A percentile compares a stretch with the other conserved stretches of the same genome.
These are phyloP conservation scores for Hypoxylon sp. DNA, from an alignment of 2,329 filamentous ascomycete species.

Conservation along the genomic window DNA sequence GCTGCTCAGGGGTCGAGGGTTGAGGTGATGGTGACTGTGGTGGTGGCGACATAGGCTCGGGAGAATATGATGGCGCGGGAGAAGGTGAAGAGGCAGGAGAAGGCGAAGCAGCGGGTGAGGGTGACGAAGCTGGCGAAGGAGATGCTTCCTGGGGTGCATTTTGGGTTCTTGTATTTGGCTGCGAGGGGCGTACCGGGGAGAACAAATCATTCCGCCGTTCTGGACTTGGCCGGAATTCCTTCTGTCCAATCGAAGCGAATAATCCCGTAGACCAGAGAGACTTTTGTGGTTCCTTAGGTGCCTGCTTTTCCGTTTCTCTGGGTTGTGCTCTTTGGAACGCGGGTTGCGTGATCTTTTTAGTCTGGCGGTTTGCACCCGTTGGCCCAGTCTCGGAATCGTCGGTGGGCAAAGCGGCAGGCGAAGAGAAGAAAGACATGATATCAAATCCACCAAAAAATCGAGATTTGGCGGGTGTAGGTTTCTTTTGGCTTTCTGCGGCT, in stretches of 20 bases:
- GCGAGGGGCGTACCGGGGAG: constrained; percentile 46
- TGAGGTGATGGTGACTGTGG: constrained; percentile 15
- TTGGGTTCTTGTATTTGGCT: constrained; percentile 38
- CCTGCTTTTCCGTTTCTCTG: constrained; percentile 36
- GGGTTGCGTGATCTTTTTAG: constrained; percentile 26
- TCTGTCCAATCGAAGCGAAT: constrained; percentile 48
- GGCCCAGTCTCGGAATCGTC: constrained; percentile 27
- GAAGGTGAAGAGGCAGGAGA: constrained; percentile 22
- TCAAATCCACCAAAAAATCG: constrained; percentile 52
- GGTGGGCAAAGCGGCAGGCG: constrained; percentile 55
- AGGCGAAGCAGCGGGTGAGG: constrained; percentile 9
- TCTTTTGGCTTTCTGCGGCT: constrained; percentile 35
- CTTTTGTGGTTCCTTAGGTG: constrained; percentile 41
- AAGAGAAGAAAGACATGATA: constrained; percentile 66
- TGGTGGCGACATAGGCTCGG: constrained; percentile 26
- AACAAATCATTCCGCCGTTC: constrained; percentile 48
- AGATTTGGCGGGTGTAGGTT: constrained; percentile 37
- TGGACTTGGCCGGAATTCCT: constrained; percentile 46
- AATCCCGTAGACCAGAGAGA: constrained; percentile 44
- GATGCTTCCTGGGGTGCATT: constrained; percentile 40
- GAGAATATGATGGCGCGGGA: constrained; percentile 17
- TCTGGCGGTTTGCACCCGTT: constrained; percentile 19
- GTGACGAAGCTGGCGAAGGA: constrained; percentile 24
- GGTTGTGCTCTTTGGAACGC: constrained; percentile 25
- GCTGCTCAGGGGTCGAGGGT: constrained; percentile 47